Conservation (phyloP, 2,329 filamentous ascomycete species). For the Eutypella sp. region DNA sequence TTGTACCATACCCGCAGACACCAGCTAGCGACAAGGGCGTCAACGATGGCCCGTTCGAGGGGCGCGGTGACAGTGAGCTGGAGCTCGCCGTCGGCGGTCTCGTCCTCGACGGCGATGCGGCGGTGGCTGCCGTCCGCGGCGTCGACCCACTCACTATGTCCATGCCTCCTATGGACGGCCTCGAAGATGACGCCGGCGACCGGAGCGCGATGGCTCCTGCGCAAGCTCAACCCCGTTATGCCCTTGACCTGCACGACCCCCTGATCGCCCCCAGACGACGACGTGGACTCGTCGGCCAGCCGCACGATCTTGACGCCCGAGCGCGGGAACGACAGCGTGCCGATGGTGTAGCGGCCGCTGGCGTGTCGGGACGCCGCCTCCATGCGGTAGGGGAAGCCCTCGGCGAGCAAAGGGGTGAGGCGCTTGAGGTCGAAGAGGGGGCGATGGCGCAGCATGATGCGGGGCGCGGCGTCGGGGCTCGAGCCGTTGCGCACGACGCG, state of each 20-base stretch:
- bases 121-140: slow-evolving; percentile 9
- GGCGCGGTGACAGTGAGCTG: slow-evolving; percentile 11
- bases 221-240: slow-evolving; percentile 9
- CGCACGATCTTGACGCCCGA: slow-evolving; percentile 13
- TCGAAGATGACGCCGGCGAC: slow-evolving; percentile 18
- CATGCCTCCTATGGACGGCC: slow-evolving; percentile 8
- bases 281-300: slow-evolving; percentile 8
- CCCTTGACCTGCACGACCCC: slow-evolving; percentile 3
- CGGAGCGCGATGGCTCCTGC: too few species aligned
- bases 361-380: slow-evolving; percentile 11
- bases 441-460: slow-evolving; percentile 10
- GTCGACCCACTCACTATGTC: slow-evolving; percentile 16
- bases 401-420: slow-evolving; percentile 14
- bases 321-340: slow-evolving; percentile 9
- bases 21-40: slow-evolving; percentile 19
- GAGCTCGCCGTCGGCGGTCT: slow-evolving; percentile 7
- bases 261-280: background rate
- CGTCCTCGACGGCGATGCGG: slow-evolving; percentile 17
- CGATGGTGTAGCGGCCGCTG: slow-evolving; percentile 13
- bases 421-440: slow-evolving; percentile 20
- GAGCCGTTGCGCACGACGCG: slow-evolving; percentile 12
- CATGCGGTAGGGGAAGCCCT: slow-evolving; percentile 17
- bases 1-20: slow-evolving; percentile 16
- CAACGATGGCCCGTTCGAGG: slow-evolving; percentile 10
- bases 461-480: slow-evolving; percentile 9